Evolutionary conservation across 345 rosid genomes (phyloP).

Genomic region (Eucalyptus curtisii): DNA sequence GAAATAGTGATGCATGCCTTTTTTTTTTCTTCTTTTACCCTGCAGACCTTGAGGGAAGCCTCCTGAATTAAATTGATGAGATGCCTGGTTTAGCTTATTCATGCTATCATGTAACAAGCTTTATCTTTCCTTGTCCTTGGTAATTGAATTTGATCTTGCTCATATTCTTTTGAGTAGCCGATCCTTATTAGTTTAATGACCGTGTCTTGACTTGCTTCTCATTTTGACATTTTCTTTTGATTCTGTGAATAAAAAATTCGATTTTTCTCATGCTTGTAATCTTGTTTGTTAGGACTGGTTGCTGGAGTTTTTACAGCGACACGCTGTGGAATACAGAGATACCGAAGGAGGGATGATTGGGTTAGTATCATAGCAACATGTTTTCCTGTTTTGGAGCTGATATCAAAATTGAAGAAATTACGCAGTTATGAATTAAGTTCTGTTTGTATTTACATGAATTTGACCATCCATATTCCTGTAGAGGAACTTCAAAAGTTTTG

Average conservation of each 20-base stretch:
- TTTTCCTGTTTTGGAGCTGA: background rate
- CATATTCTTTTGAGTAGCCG: background rate
- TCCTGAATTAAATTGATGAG: background rate
- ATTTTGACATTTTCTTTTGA: background rate
- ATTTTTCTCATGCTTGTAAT: background rate
- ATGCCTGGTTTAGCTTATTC: background rate
- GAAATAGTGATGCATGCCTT: background rate
- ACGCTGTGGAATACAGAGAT: conserved; percentile 55
- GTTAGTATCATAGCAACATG: conserved; percentile 24
- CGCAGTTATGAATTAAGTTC: background rate
- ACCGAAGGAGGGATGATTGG: conserved; percentile 59
- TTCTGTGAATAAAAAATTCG: background rate
- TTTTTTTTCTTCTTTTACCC: background rate
- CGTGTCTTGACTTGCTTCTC: background rate
- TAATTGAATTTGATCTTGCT: background rate
- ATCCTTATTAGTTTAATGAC: background rate
- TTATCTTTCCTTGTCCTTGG: background rate
- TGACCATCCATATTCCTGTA: background rate
- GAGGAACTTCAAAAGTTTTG: background rate
- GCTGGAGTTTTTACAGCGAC: conserved; percentile 58
- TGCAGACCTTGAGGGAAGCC: background rate
- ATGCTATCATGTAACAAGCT: background rate
- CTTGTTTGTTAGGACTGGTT: conserved; percentile 41
- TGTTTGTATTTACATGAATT: background rate
- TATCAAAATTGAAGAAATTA: background rate